Conservation (phyloP, 768 basidiomycete species). For the Clitopilus hobsonii region DNA sequence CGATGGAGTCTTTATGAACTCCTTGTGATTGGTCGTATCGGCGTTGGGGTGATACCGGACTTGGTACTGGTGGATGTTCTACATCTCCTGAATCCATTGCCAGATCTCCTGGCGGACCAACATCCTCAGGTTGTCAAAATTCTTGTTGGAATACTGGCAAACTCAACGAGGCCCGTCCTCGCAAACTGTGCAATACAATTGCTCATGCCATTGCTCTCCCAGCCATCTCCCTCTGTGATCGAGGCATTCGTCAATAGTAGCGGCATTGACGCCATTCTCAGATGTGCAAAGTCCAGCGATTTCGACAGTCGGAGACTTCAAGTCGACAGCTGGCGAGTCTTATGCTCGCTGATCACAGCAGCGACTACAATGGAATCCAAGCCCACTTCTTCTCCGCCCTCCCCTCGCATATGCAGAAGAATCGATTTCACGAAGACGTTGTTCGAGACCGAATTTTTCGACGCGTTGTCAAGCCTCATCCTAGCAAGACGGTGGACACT, state of each 20-base stretch:
- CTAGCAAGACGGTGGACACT: neutral
- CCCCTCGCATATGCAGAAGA: neutral
- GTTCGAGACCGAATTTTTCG: neutral
- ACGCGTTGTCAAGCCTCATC: neutral
- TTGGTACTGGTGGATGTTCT: conserved; percentile 28
- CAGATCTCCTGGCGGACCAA: conserved; percentile 16
- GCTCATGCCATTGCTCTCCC: conserved; percentile 24
- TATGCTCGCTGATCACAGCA: conserved; percentile 31
- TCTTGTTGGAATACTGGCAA: conserved; percentile 23
- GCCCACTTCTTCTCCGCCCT: neutral
- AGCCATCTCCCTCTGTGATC: conserved; percentile 20
- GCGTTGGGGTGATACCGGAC: conserved; percentile 24
- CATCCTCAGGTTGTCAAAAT: conserved; percentile 24
- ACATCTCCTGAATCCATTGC: conserved; percentile 29
- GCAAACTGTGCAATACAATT: conserved; percentile 29
- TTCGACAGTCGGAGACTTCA: conserved; percentile 33
- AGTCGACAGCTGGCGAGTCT: conserved; percentile 31
- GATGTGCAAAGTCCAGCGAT: conserved; percentile 26
- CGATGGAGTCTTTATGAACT: conserved; percentile 31
- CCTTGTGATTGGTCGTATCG: conserved; percentile 28
- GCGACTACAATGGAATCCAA: neutral
- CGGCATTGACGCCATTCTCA: conserved; percentile 29
- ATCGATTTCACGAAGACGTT: neutral
- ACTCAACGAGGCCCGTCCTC: conserved; percentile 25
- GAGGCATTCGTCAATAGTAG: conserved; percentile 26